Conservation (phyloP, 495 filamentous ascomycete genomes). For the Penicillium bialowiezense region DNA sequence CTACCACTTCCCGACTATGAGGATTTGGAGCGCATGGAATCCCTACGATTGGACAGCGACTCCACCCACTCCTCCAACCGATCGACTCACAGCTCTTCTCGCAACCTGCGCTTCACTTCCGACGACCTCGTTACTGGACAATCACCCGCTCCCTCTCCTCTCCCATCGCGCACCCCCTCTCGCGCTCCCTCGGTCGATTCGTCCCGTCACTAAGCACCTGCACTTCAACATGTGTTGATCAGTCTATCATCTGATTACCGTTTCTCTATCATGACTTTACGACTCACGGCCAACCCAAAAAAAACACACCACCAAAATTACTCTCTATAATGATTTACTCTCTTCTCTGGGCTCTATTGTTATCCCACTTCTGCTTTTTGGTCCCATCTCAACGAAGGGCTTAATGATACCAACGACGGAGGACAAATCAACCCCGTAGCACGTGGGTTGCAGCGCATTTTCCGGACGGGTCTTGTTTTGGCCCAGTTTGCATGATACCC, state of each 20-base stretch:
- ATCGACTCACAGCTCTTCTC: slow-evolving; percentile 9
- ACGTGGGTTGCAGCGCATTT: neutral
- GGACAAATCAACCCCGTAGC: neutral
- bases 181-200: slow-evolving; percentile 21
- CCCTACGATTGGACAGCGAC: slow-evolving; percentile 36
- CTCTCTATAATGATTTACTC: slow-evolving; percentile 10
- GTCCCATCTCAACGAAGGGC: slow-evolving; percentile 1
- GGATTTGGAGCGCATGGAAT: slow-evolving; percentile 45
- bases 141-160: slow-evolving; percentile 18
- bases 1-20: slow-evolving; percentile 40
- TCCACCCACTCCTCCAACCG: slow-evolving; percentile 35
- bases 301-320: slow-evolving; percentile 6
- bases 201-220: slow-evolving; percentile 16
- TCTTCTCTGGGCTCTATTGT: neutral
- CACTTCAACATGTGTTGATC: neutral
- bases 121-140: slow-evolving; percentile 23
- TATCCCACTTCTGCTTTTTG: neutral
- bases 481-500: slow-evolving; percentile 10
- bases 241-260: neutral
- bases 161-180: slow-evolving; percentile 19
- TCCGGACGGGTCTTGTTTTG: slow-evolving; percentile 2
- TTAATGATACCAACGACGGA: slow-evolving; percentile 3
- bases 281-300: slow-evolving; percentile 22
- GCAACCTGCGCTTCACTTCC: slow-evolving; percentile 20
- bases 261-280: slow-evolving; percentile 19